Evolutionary conservation across 257 asterid genomes (phyloP), one percentile per base, ranked within the genome.

Genomic region (Solanum boliviense): DNA sequence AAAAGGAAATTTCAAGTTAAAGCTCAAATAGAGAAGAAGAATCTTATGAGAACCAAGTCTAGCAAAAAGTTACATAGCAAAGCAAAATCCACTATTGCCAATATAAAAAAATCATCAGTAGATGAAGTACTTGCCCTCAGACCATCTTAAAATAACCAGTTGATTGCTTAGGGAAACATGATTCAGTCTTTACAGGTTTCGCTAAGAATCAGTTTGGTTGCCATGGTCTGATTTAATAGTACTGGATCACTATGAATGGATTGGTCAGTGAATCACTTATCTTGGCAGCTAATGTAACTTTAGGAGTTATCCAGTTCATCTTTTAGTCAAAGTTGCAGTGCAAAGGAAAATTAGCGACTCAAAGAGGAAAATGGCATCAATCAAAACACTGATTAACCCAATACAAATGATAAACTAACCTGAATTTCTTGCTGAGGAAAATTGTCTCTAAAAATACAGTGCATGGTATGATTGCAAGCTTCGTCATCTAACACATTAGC

Each of bases 401-500:
- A 79, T 29, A 46, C 48, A 83, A 76, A 72, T 81, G 56, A 44
- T 31, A 44, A 88, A 84, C 89, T 84, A 39, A 95, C 99, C 99
- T 96, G 95, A 96, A 96, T 86, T 75, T 91, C 92, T 96, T 95
- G 94, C 94, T 91, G 21, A 94, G 91, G 94, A 95, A 96, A 91
- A 95, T 91, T 89, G 99, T 96, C 91, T 96, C 98, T 90, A 96
- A 88, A 56, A 96, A 86, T 71, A 96, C 96, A 8, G 98, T 96
- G 92, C 99, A 96, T 56, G 99, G 99, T 90, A 96, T 96, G 88
- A 96, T 96, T 41, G 98, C 99, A 92, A 96, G 91, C 94, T 96
- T 96, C 10, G 98, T 96, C 98, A 95, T 95, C 99, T 94, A 91
- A 75, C 76, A 86, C 36, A 88, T 88, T 87, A 79, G 83, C 20